Conservation (phyloP, 73 alveolate species). For the Paramecium sonneborni region DNA sequence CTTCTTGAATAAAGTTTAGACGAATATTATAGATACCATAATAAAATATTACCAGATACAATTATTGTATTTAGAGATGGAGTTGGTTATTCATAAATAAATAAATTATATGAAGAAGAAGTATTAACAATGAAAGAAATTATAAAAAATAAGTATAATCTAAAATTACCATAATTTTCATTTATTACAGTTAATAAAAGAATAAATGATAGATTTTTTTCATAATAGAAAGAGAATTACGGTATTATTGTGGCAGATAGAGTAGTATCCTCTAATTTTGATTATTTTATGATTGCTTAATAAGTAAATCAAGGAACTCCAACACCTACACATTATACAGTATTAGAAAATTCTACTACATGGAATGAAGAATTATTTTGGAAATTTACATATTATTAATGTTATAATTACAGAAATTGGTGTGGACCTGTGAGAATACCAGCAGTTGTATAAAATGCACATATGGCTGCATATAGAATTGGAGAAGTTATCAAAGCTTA, state of each 20-base stretch:
- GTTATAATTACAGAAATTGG: conserved; percentile 86
- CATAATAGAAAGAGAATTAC: conserved; percentile 20
- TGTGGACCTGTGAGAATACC: conserved; percentile 89
- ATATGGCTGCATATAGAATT: conserved; percentile 74
- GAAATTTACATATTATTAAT: conserved; percentile 82
- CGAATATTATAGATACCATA: neutral
- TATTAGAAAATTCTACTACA: conserved; percentile 73
- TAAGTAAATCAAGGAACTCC: conserved; percentile 80
- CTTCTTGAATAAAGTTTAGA: neutral
- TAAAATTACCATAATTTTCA: neutral
- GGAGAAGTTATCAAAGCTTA: conserved; percentile 69
- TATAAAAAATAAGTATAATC: neutral
- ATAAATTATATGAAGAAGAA: neutral
- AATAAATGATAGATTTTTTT: conserved; percentile 19
- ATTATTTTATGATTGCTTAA: conserved; percentile 83
- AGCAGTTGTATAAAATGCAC: conserved; percentile 86
- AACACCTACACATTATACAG: conserved; percentile 86
- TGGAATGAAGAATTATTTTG: conserved; percentile 69
- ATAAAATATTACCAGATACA: conserved; percentile 15
- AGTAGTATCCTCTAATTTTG: conserved; percentile 71
- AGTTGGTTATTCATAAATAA: conserved; percentile 15
- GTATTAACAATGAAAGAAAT: neutral
- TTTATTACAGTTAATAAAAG: neutral
- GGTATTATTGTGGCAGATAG: conserved; percentile 85
- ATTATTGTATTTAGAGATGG: conserved; percentile 55